phyloP scores from a whole-genome alignment of 257 asterid genomes.

The Lycium ferocissimum region DNA sequence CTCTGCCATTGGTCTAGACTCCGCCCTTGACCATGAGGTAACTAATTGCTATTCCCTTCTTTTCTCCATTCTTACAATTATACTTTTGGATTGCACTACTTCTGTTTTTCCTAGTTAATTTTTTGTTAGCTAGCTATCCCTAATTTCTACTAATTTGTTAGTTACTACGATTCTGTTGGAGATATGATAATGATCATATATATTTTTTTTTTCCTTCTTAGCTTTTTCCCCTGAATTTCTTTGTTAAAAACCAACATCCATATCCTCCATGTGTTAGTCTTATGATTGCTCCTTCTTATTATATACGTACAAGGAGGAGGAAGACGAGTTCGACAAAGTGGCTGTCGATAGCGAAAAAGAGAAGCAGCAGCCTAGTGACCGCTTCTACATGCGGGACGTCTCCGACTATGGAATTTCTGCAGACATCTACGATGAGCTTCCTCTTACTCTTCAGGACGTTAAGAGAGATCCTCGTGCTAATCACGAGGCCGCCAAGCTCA shows the following conservation, averaged over 20 bases:
- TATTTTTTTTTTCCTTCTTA: too few species aligned
- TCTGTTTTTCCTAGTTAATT: too few species aligned
- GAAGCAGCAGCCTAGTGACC: slow-evolving; percentile 45
- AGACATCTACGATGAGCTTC: slow-evolving; percentile 54
- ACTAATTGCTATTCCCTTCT: background rate
- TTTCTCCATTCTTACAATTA: background rate
- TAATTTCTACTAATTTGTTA: too few species aligned
- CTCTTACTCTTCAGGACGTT: slow-evolving; percentile 48
- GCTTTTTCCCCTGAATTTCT: too few species aligned
- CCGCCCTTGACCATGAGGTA: slow-evolving; percentile 90
- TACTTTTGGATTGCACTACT: too few species aligned
- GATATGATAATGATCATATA: too few species aligned
- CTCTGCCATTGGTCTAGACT: slow-evolving; percentile 80
- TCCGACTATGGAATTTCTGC: slow-evolving; percentile 54
- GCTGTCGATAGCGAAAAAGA: slow-evolving; percentile 61
- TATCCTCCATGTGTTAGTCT: background rate
- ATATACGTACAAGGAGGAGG: slow-evolving; percentile 68
- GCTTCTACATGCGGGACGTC: slow-evolving; percentile 53
- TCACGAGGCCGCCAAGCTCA: slow-evolving; percentile 71
- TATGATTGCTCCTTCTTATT: slow-evolving; percentile 21
- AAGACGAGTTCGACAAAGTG: slow-evolving; percentile 83
- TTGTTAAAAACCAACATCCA: too few species aligned
- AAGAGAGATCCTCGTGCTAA: slow-evolving; percentile 83
- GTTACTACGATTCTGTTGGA: too few species aligned
- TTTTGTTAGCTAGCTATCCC: too few species aligned